Percentiles rank a stretch among this genome's conserved stretches.
Conservation (phyloP, 305 asterid species). For the Fraxinus baroniana region DNA sequence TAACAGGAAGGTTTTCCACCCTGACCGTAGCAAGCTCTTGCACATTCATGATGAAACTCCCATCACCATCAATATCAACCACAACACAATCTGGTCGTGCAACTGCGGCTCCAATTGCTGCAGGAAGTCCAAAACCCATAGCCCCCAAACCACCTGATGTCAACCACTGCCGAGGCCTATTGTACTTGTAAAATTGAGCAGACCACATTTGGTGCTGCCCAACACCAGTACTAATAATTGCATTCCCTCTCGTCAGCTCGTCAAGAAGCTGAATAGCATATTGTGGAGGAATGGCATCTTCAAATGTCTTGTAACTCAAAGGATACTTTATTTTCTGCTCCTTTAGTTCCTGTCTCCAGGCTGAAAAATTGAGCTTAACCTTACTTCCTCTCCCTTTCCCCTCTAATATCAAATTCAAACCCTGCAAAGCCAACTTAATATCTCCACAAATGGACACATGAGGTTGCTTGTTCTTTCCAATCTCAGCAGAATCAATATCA, state of each 20-base stretch:
- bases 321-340: neutral
- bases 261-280: slow-evolving; percentile 45
- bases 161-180: slow-evolving; percentile 35
- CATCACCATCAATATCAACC: slow-evolving; percentile 54
- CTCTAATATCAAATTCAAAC: neutral
- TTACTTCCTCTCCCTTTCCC: neutral
- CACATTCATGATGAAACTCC: slow-evolving; percentile 50
- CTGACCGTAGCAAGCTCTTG: slow-evolving; percentile 46
- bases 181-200: slow-evolving; percentile 43
- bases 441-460: neutral
- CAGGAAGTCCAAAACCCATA: slow-evolving; percentile 54
- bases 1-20: slow-evolving; percentile 45
- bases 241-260: slow-evolving; percentile 43
- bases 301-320: neutral
- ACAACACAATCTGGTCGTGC: slow-evolving; percentile 43
- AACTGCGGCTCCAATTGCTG: slow-evolving; percentile 47
- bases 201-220: slow-evolving; percentile 58
- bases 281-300: slow-evolving; percentile 40
- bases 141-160: slow-evolving; percentile 50
- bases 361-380: neutral
- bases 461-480: neutral
- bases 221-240: slow-evolving; percentile 41
- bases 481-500: neutral
- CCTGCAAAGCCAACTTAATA: neutral
- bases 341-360: neutral